Evolutionary conservation across 78 protist genomes (phyloP), one percentile per base, ranked within the genome.

Genomic region (Cavenderia fasciculata): DNA sequence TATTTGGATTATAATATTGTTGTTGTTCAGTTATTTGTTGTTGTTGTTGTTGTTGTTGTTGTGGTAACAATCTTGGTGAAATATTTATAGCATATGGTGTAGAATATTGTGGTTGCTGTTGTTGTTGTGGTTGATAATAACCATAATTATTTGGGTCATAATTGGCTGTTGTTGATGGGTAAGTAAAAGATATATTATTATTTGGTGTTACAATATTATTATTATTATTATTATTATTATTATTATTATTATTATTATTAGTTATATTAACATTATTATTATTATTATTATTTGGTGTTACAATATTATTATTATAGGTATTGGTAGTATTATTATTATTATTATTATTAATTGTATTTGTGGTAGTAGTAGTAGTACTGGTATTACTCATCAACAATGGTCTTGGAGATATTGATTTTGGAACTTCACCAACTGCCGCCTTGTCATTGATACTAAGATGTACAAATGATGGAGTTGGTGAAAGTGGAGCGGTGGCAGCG

Each of bases 211-310:
- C 52, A n/a, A n/a, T 54, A 54, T 18, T 54, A 54, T 54, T 54
- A 54, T 12, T 54, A 54, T 54, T 18, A 12, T 54, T 54, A 14
- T 14, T 14, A 46, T 46, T 14, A 46, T 8, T 8, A 46, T 46
- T 46, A 46, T 46, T 46, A 46, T 46, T 46, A 46, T 46, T 62
- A 19, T 62, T n/a, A 0, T 1, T 62, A 62, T 62, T 62, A 34
- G 23, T 62, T 34, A 5, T 62, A 62, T 36, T 62, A 62, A 34
- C 19, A 62, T 62, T 62, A 62, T 62, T 62, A 59, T 59, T 29
- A 31, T 57, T 57, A 27, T 27, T 27, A 57, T 57, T 57, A 57
- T 57, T 57, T n/a, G n/a, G n/a, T n/a, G n/a, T n/a, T n/a, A n/a
- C n/a, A n/a, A n/a, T n/a, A n/a, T n/a, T n/a, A n/a, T n/a, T n/a